Evolutionary conservation across 2,329 filamentous ascomycete species (phyloP).

Genomic region (Atkinsonella hypoxylon): DNA sequence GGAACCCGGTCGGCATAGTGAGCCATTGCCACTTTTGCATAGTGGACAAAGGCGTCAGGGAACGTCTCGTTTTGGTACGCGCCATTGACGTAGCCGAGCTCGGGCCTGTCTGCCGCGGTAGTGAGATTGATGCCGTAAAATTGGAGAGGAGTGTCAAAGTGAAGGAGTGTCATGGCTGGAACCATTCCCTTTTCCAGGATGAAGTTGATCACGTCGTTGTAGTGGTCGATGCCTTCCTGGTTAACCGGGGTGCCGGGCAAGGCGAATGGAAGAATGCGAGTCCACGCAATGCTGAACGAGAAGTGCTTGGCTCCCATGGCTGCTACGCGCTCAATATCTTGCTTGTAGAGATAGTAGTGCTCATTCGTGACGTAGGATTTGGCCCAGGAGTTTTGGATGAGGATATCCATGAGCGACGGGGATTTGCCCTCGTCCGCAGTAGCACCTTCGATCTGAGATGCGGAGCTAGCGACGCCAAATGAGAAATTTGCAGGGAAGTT

Average conservation of each 20-base stretch:
- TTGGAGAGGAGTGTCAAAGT: conserved; percentile 35
- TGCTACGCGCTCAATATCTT: conserved; percentile 41
- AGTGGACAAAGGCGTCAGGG: conserved; percentile 38
- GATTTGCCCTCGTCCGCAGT: conserved; percentile 30
- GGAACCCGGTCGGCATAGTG: conserved; percentile 39
- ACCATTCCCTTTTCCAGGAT: conserved; percentile 36
- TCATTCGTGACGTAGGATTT: conserved; percentile 31
- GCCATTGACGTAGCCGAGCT: conserved; percentile 28
- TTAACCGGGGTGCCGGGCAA: conserved; percentile 38
- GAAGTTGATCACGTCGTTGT: conserved; percentile 40
- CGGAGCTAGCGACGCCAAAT: conserved; percentile 36
- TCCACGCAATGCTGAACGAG: conserved; percentile 40
- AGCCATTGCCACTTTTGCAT: conserved; percentile 38
- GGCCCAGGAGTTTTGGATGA: conserved; percentile 13
- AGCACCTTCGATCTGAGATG: conserved; percentile 34
- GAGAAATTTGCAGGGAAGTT: conserved; percentile 35
- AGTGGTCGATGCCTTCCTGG: conserved; percentile 36
- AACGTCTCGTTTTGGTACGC: conserved; percentile 34
- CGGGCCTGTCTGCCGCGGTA: conserved; percentile 11
- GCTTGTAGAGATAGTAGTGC: conserved; percentile 44
- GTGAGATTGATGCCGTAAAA: conserved; percentile 26
- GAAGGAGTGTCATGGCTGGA: conserved; percentile 34
- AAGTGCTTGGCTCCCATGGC: conserved; percentile 39
- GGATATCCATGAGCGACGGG: conserved; percentile 31
- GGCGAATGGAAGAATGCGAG: conserved; percentile 39